These are phyloP conservation scores for Aurantiochytrium sp. DNA, from an alignment of 108 stramenopile species.

Conservation along the genomic window DNA sequence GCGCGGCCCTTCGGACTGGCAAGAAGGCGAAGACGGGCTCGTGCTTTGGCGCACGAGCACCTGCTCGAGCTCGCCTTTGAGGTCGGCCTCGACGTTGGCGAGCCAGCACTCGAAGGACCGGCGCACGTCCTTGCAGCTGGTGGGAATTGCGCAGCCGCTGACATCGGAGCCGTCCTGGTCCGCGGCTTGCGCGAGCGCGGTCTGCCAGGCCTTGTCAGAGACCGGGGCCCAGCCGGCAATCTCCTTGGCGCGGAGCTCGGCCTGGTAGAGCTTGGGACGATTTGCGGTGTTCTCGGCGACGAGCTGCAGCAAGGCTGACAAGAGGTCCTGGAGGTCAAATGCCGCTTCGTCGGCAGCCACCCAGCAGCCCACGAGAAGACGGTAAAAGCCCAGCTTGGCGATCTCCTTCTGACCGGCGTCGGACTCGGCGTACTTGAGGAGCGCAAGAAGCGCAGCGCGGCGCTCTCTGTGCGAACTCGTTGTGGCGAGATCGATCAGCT, in stretches of 20 bases:
- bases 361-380: background rate
- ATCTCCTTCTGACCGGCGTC: background rate
- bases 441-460: background rate
- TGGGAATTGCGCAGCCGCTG: too few relatives aligned
- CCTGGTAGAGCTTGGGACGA: background rate
- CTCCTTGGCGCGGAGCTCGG: constrained; percentile 13
- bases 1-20: too few relatives aligned
- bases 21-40: too few relatives aligned
- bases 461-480: background rate
- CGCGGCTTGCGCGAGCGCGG: background rate
- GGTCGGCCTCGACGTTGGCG: too few relatives aligned
- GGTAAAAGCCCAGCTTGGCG: background rate
- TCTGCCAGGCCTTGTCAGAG: background rate
- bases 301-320: background rate
- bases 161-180: background rate
- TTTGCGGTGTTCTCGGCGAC: background rate
- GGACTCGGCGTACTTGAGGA: background rate
- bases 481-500: background rate
- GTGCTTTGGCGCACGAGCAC: too few relatives aligned
- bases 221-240: background rate
- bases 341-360: background rate
- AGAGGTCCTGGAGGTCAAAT: background rate
- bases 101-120: too few relatives aligned
- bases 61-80: too few relatives aligned
- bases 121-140: too few relatives aligned